Conservation (phyloP, 305 asterid genomes). For the Fraxinus floribunda region DNA sequence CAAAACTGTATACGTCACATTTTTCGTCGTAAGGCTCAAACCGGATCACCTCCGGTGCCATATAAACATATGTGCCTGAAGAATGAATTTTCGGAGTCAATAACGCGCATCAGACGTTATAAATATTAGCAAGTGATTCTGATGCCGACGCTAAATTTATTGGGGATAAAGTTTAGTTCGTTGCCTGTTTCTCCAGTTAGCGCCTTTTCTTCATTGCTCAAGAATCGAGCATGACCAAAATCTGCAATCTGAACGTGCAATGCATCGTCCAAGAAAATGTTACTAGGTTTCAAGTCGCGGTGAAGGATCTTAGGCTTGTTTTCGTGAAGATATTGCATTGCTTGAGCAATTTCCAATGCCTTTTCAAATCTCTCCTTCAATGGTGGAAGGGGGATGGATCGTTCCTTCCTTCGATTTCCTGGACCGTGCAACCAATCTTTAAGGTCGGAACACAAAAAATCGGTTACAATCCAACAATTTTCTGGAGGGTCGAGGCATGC, state of each 20-base stretch:
- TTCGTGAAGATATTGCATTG: conserved; percentile 78
- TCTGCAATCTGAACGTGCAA: conserved; percentile 69
- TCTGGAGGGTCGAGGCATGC: conserved; percentile 63
- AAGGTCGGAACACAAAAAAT: conserved; percentile 45
- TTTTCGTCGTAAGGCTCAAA: conserved; percentile 66
- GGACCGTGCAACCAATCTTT: conserved; percentile 75
- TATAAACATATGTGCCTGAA: conserved; percentile 74
- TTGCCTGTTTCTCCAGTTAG: conserved; percentile 74
- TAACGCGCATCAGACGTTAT: background rate
- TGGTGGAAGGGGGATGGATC: conserved; percentile 46
- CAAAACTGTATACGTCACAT: conserved; percentile 74
- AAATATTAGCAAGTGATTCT: too few species aligned
- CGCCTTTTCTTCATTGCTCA: conserved; percentile 63
- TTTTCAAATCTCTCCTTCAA: conserved; percentile 48
- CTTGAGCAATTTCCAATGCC: conserved; percentile 68
- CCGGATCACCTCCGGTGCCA: conserved; percentile 79
- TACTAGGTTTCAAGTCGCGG: conserved; percentile 73
- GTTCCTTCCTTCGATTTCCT: conserved; percentile 45
- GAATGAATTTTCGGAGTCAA: background rate
- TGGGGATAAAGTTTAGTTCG: background rate
- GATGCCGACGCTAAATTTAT: background rate
- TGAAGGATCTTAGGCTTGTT: conserved; percentile 64
- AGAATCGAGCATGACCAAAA: conserved; percentile 76
- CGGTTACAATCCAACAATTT: conserved; percentile 67
- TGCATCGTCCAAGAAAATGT: conserved; percentile 63